A percentile compares a stretch with the other conserved stretches of the same genome.
Conservation (phyloP, 257 asterid species). For the Lantana camara region DNA sequence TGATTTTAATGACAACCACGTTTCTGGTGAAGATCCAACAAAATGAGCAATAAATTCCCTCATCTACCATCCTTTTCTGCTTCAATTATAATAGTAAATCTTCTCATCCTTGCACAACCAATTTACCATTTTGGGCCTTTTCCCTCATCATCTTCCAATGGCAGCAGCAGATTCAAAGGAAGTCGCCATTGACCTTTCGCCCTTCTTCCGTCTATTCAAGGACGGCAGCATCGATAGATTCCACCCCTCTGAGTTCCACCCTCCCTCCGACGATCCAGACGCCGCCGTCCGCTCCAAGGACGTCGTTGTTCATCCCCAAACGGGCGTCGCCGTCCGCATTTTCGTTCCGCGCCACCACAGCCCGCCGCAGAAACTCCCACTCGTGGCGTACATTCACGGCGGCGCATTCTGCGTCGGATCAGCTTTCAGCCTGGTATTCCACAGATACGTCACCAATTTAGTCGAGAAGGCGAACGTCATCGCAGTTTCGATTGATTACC, state of each 20-base stretch:
- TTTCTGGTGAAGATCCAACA: not conserved
- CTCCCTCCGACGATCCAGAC: conserved; percentile 46
- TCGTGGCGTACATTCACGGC: conserved; percentile 63
- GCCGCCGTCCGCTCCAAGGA: conserved; percentile 52
- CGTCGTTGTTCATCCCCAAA: conserved; percentile 39
- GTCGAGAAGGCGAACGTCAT: conserved; percentile 41
- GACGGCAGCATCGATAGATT: conserved; percentile 45
- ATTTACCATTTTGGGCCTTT: not conserved
- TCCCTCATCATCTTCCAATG: conserved; percentile 16
- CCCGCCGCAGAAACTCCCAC: conserved; percentile 42
- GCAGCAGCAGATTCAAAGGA: conserved; percentile 37
- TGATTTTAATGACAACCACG: not conserved
- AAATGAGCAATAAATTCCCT: no score
- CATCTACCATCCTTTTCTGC: not conserved
- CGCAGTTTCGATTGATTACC: conserved; percentile 63
- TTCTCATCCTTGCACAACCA: not conserved
- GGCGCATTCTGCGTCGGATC: conserved; percentile 67
- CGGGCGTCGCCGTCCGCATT: conserved; percentile 54
- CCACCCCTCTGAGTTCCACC: conserved; percentile 5
- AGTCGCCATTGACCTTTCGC: conserved; percentile 41
- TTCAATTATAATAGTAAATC: not conserved
- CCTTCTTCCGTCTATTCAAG: conserved; percentile 40
- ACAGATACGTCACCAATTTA: conserved; percentile 34
- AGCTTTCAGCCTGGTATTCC: conserved; percentile 31
- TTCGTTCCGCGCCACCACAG: conserved; percentile 42